Conservation (phyloP, 1,139 yeast genomes). For the Candida gigantensis region DNA sequence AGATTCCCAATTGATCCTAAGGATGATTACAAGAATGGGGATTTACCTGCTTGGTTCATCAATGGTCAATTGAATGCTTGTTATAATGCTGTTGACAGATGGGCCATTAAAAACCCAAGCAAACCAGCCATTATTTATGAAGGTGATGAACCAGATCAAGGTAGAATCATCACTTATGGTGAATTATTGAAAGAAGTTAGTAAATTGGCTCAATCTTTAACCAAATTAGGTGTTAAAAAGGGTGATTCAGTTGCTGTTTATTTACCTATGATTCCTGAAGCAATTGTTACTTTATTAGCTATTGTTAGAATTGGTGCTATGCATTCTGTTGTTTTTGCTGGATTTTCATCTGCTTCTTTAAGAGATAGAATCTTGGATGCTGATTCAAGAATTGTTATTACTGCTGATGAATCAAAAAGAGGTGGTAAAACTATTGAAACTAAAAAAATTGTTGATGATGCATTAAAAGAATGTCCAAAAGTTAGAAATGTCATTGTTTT, state of each 20-base stretch:
- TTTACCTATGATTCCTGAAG: conserved; percentile 86
- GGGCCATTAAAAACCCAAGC: conserved; percentile 70
- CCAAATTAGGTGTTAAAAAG: conserved; percentile 67
- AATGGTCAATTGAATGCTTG: conserved; percentile 78
- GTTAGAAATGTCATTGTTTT: conserved; percentile 71
- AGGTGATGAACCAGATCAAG: conserved; percentile 73
- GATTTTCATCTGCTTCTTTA: conserved; percentile 73
- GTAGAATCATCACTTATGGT: conserved; percentile 65
- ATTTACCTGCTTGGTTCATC: conserved; percentile 75
- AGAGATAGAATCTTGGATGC: conserved; percentile 79
- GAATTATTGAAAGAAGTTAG: conserved; percentile 70
- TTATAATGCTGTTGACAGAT: conserved; percentile 78
- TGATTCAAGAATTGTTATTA: conserved; percentile 69
- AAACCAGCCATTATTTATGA: conserved; percentile 80
- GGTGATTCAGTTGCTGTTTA: conserved; percentile 87
- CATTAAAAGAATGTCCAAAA: conserved; percentile 66
- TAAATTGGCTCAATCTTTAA: conserved; percentile 68
- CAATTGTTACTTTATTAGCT: conserved; percentile 70
- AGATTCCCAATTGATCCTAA: conserved; percentile 53
- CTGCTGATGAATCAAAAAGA: conserved; percentile 79
- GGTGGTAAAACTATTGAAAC: conserved; percentile 85
- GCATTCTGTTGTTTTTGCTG: conserved; percentile 85
- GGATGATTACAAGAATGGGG: conserved; percentile 61
- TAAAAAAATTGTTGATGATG: conserved; percentile 81
- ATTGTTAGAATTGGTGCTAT: conserved; percentile 78